Evolutionary conservation across 441 rosid species (phyloP).

Genomic region (Arabidopsis hybrid): DNA sequence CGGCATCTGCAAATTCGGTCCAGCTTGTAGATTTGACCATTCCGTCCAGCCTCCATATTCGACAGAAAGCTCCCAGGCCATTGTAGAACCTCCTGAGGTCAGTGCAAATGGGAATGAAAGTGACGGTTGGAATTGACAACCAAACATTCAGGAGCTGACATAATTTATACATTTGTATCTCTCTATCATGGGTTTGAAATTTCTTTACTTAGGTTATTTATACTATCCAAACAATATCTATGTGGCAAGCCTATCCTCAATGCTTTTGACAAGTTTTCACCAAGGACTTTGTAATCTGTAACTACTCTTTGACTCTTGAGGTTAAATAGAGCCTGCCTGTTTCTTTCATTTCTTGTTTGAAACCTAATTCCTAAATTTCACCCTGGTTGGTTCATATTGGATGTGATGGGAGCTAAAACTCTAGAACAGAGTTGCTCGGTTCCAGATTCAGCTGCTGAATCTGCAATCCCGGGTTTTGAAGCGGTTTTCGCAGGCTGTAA

Average conservation of each 20-base stretch:
- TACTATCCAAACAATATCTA: constrained; percentile 23
- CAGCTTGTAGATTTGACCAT: constrained; percentile 93
- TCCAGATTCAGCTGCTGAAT: constrained; percentile 6
- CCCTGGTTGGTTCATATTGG: not conserved
- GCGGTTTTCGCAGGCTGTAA: not conserved
- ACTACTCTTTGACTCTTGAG: constrained; percentile 33
- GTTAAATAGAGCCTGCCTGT: constrained; percentile 42
- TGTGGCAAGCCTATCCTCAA: constrained; percentile 39
- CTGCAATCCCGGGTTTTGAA: constrained; percentile 8
- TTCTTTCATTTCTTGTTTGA: constrained; percentile 18
- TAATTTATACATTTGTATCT: constrained; percentile 23
- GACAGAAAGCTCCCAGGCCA: constrained; percentile 23
- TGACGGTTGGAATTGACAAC: constrained; percentile 39
- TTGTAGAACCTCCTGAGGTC: constrained; percentile 32
- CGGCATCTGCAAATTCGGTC: constrained; percentile 96
- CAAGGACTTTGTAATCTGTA: constrained; percentile 21
- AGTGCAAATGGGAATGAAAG: constrained; percentile 36
- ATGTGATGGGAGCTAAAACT: not conserved
- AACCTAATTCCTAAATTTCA: constrained; percentile 2
- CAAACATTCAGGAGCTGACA: constrained; percentile 16
- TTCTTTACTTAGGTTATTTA: constrained; percentile 21
- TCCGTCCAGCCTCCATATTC: constrained; percentile 42
- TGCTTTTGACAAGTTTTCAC: constrained; percentile 23
- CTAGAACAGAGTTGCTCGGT: constrained; percentile 2
- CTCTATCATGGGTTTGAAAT: constrained; percentile 26